phyloP scores from a whole-genome alignment of 768 basidiomycete genomes.

The Phlebiopsis gigantea region DNA sequence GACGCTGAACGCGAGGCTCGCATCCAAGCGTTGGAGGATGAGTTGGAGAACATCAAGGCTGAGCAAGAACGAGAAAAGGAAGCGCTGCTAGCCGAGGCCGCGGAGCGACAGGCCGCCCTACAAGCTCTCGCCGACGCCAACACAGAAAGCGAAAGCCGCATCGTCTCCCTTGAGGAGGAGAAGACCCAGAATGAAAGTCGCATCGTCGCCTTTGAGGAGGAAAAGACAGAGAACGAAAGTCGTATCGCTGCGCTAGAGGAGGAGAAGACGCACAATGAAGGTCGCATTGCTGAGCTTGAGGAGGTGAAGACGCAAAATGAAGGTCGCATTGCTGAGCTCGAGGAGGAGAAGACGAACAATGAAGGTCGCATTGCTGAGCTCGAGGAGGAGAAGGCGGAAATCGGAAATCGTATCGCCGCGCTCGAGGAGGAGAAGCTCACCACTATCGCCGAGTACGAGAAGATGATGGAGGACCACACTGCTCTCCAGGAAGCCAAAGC shows the following conservation, averaged over 20 bases:
- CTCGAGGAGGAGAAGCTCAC: neutral
- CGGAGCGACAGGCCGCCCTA: neutral
- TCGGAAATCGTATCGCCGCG: too few species aligned
- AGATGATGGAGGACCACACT: too few species aligned
- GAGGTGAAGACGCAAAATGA: neutral
- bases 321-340: neutral
- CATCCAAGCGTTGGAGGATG: conserved; percentile 21
- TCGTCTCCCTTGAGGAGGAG: neutral
- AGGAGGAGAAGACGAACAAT: neutral
- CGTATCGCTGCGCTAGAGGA: neutral
- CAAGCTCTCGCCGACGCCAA: too few species aligned
- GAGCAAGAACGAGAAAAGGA: conserved; percentile 64
- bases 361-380: neutral
- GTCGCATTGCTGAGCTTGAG: neutral
- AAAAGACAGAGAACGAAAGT: neutral
- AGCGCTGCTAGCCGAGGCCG: conserved; percentile 35
- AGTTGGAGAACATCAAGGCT: conserved; percentile 16
- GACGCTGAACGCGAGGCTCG: conserved; percentile 16
- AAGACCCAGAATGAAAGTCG: neutral
- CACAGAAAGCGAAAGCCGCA: neutral
- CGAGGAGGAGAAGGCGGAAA: neutral
- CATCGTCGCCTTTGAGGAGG: neutral
- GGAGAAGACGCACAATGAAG: neutral
- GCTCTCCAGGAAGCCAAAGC: neutral
- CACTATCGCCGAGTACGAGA: too few species aligned